Evolutionary conservation across 352 stramenopile species (phyloP).

Genomic region (Blastocystis sp.): DNA sequence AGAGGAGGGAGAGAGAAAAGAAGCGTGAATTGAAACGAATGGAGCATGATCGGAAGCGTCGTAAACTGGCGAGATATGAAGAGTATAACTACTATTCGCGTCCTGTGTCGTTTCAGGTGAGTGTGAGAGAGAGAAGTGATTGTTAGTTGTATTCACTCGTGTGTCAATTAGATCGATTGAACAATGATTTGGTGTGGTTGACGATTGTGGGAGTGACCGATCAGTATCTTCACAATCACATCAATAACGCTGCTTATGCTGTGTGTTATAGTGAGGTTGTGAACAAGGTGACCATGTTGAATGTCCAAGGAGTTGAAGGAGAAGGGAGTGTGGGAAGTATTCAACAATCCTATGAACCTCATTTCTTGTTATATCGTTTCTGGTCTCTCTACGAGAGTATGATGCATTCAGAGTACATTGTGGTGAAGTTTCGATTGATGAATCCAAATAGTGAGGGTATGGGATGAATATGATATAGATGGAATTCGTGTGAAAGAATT

Average conservation of each 20-base stretch:
- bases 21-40: background rate
- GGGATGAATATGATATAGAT: background rate
- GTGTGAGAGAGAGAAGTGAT: background rate
- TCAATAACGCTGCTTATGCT: conserved; percentile 32
- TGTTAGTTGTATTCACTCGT: background rate
- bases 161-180: background rate
- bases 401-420: conserved; percentile 43
- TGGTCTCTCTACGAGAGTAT: conserved; percentile 62
- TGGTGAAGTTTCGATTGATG: background rate
- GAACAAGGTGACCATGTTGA: conserved; percentile 2
- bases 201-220: conserved; percentile 22
- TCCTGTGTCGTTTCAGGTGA: conserved; percentile 3
- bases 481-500: conserved; percentile 31
- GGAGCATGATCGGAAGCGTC: conserved; percentile 14
- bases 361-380: conserved; percentile 47
- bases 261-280: conserved; percentile 12
- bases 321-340: background rate
- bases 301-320: background rate
- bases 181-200: conserved; percentile 44
- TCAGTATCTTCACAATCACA: conserved; percentile 22
- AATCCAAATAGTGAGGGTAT: background rate
- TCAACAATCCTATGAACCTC: conserved; percentile 46
- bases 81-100: conserved; percentile 47
- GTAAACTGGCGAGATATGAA: conserved; percentile 1
- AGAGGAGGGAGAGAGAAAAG: background rate